phyloP scores from a whole-genome alignment of 2,329 filamentous ascomycete species.

The Cadophora sp. region DNA sequence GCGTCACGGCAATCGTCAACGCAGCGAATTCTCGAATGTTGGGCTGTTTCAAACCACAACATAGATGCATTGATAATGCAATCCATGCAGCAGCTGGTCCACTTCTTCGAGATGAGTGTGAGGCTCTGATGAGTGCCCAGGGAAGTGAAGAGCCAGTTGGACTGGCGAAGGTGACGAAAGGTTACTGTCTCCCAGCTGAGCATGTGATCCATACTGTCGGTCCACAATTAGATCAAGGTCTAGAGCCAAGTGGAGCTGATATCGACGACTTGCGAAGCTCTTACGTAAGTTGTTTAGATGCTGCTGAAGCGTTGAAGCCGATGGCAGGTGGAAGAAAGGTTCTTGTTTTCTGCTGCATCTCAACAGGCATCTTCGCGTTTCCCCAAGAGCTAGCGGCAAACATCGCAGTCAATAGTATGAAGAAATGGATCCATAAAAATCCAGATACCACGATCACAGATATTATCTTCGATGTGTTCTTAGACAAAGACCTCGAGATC shows the following conservation, averaged over 20 bases:
- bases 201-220: constrained; percentile 21
- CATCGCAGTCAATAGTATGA: not conserved
- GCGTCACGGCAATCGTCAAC: constrained; percentile 15
- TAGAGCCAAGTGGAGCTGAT: not conserved
- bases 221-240: not conserved
- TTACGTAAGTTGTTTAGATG: constrained; percentile 14
- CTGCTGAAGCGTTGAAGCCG: not conserved
- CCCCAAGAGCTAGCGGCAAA: constrained; percentile 5
- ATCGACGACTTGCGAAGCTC: not conserved
- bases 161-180: constrained; percentile 13
- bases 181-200: constrained; percentile 16
- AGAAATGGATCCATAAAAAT: constrained; percentile 4
- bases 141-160: constrained; percentile 11
- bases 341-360: constrained; percentile 18
- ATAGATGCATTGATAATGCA: constrained; percentile 20
- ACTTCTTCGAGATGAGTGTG: constrained; percentile 8
- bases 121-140: constrained; percentile 8
- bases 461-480: constrained; percentile 17
- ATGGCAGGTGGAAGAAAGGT: constrained; percentile 14
- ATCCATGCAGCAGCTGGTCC: constrained; percentile 19
- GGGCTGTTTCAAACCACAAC: constrained; percentile 12
- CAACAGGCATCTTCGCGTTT: constrained; percentile 14
- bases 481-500: constrained; percentile 7
- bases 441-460: constrained; percentile 10
- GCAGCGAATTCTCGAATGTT: constrained; percentile 16